Evolutionary conservation across 257 asterid species (phyloP).

Genomic region (Solanum tarapatanum): DNA sequence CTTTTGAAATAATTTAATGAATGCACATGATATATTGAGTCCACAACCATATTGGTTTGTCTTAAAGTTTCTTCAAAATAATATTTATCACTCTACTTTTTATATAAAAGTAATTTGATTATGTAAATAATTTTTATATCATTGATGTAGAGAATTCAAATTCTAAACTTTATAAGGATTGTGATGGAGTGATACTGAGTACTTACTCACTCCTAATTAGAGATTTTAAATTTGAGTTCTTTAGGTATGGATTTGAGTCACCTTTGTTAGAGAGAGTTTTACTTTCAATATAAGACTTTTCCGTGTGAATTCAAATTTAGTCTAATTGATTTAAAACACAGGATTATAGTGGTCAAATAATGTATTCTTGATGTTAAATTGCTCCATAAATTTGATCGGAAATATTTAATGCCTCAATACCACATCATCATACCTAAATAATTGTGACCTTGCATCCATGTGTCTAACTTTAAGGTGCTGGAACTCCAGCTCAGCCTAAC

Average conservation of each 20-base stretch:
- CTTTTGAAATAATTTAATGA: neutral
- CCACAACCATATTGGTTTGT: slow-evolving; percentile 5
- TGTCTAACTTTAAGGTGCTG: neutral
- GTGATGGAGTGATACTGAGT: too few species aligned
- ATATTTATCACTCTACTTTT: neutral
- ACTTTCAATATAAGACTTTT: too few species aligned
- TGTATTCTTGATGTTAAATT: too few species aligned
- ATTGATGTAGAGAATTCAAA: neutral
- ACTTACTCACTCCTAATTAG: neutral
- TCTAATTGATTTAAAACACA: too few species aligned
- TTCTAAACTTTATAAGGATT: neutral
- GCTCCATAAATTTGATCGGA: neutral
- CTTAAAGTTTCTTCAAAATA: slow-evolving; percentile 1
- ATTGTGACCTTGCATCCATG: neutral
- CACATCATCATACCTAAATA: neutral
- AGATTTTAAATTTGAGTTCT: too few species aligned
- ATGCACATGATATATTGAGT: slow-evolving; percentile 13
- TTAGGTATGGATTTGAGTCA: neutral
- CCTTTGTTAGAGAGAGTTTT: too few species aligned
- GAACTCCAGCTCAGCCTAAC: neutral
- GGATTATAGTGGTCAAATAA: too few species aligned
- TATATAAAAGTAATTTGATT: neutral
- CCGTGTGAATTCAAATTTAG: too few species aligned
- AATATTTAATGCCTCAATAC: neutral
- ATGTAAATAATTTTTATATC: neutral